A percentile compares a stretch with the other conserved stretches of the same genome.
These are phyloP conservation scores for Tolypocladium cylindrosporum DNA, from an alignment of 2,329 filamentous ascomycete species.

Conservation along the genomic window DNA sequence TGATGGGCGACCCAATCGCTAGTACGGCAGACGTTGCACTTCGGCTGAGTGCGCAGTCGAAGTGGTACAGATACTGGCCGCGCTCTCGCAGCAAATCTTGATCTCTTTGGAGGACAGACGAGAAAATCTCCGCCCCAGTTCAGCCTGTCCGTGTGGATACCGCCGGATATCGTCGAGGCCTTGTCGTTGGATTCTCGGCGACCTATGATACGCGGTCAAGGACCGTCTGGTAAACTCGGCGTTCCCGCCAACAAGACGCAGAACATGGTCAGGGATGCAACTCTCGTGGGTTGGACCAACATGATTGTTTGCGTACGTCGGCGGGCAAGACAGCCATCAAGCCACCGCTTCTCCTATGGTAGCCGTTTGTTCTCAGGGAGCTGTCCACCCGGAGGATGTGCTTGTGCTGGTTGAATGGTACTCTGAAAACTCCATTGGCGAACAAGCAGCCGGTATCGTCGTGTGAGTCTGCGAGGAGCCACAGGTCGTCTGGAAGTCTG, in stretches of 20 bases:
- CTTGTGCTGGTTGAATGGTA: neutral
- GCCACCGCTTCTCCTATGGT: neutral
- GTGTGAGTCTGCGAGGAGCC: neutral
- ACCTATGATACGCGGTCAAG: neutral
- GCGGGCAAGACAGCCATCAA: neutral
- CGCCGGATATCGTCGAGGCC: neutral
- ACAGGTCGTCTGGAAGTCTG: neutral
- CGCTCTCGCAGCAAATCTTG: neutral
- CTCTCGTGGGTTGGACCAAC: too few species aligned
- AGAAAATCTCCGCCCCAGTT: neutral
- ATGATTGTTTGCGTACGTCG: neutral
- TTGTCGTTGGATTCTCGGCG: neutral
- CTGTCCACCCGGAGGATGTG: neutral
- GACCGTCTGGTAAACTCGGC: neutral
- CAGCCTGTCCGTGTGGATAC: too few species aligned
- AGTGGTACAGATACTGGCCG: neutral
- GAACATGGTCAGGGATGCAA: neutral
- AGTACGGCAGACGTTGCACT: conserved; percentile 2
- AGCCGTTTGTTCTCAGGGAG: neutral
- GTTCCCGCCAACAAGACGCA: neutral
- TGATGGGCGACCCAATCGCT: conserved; percentile 1
- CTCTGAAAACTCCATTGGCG: neutral
- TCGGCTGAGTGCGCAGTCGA: conserved; percentile 5
- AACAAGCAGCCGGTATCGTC: neutral
- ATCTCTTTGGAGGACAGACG: neutral